phyloP scores from a whole-genome alignment of 306 rosid genomes.

The Phaseolus lunatus region DNA sequence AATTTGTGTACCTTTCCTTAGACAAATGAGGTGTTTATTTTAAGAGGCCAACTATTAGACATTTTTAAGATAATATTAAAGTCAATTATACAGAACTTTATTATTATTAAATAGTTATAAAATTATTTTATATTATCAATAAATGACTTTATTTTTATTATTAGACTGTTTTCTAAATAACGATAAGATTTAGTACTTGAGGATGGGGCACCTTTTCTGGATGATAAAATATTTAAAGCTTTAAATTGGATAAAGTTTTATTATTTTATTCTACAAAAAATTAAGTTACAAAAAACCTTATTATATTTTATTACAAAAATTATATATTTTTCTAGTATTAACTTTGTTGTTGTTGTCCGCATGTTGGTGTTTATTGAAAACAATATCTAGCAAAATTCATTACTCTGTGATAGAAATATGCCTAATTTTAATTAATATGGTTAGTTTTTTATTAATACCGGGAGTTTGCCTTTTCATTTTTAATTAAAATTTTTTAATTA shows the following conservation, averaged over 20 bases:
- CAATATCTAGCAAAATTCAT: neutral
- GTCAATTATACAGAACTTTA: too few relatives aligned
- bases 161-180: neutral
- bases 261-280: neutral
- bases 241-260: neutral
- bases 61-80: too few relatives aligned
- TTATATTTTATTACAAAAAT: neutral
- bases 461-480: neutral
- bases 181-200: neutral
- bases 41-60: too few relatives aligned
- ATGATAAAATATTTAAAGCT: neutral
- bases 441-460: neutral
- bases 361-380: neutral
- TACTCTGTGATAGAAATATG: neutral
- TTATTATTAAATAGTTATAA: too few relatives aligned
- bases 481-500: neutral
- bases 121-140: too few relatives aligned
- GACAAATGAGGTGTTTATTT: neutral
- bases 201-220: neutral
- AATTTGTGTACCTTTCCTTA: neutral
- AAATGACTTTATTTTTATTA: neutral
- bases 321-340: neutral
- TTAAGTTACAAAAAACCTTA: neutral
- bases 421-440: neutral
- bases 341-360: neutral